phyloP scores from a whole-genome alignment of 2,329 filamentous ascomycete species.

The Pleomassaria siparia region DNA sequence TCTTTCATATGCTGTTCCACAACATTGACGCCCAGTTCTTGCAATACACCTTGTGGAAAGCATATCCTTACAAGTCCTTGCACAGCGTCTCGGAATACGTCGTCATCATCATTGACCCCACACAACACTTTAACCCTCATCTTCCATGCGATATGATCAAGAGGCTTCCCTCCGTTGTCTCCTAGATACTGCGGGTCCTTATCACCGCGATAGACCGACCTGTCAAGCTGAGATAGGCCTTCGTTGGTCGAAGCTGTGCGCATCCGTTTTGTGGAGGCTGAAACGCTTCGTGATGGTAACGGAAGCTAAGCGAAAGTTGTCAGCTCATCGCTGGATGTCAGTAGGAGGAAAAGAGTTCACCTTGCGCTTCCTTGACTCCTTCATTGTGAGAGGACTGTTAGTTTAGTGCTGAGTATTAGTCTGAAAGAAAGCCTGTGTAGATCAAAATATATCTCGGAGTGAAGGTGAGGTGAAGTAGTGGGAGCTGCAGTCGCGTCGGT shows the following conservation, averaged over 20 bases:
- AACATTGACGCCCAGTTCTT: constrained; percentile 22
- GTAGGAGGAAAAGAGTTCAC: background rate
- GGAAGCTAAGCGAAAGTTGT: background rate
- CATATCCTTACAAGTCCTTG: constrained; percentile 29
- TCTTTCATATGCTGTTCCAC: constrained; percentile 26
- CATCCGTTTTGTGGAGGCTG: background rate
- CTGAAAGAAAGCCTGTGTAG: background rate
- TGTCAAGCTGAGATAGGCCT: background rate
- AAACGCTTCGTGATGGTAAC: background rate
- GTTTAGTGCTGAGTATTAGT: too few species aligned
- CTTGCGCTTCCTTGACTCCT: background rate
- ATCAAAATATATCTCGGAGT: background rate
- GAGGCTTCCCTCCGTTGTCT: background rate
- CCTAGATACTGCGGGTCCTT: constrained; percentile 2
- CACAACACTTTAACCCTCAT: constrained; percentile 29
- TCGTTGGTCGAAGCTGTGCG: background rate
- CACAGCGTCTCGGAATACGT: constrained; percentile 25
- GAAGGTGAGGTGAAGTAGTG: background rate
- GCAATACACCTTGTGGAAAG: constrained; percentile 25
- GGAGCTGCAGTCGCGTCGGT: background rate
- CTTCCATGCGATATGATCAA: constrained; percentile 20
- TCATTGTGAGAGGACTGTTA: background rate
- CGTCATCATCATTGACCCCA: constrained; percentile 12
- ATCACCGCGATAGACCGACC: constrained; percentile 3
- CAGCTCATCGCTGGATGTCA: background rate